Evolutionary conservation across 495 filamentous ascomycete genomes (phyloP), one percentile per base, ranked within the genome.

Genomic region (Niebla homalea): DNA sequence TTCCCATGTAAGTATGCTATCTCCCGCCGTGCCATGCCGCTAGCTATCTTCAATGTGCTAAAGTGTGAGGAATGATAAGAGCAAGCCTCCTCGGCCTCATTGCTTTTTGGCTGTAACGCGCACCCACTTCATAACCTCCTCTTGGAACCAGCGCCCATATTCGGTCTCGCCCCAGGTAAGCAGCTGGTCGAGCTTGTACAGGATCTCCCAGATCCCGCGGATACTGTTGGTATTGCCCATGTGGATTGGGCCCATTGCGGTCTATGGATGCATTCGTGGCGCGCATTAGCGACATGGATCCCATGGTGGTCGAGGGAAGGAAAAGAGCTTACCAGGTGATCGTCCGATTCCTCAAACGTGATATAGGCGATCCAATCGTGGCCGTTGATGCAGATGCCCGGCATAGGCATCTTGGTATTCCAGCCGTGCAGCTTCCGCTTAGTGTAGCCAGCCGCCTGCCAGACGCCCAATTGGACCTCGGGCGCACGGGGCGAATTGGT

Each of bases 81-180:
- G n/a, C n/a, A n/a, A n/a, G n/a, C n/a, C n/a, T n/a, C n/a, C n/a
- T n/a, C n/a, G n/a, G n/a, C n/a, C n/a, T n/a, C n/a, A n/a, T n/a
- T n/a, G n/a, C n/a, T n/a, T n/a, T n/a, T n/a, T n/a, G n/a, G n/a
- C n/a, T n/a, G n/a, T n/a, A n/a, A n/a, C n/a, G n/a, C n/a, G n/a
- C n/a, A n/a, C n/a, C n/a, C n/a, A n/a, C n/a, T n/a, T n/a, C n/a
- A n/a, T n/a, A n/a, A n/a, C n/a, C n/a, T n/a, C n/a, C n/a, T n/a
- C n/a, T n/a, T n/a, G n/a, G n/a, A 50, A 55, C 53, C 53, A 55
- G 23, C 12, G 5, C 10, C 22, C 7, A 21, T 55, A 55, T 25
- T 55, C 32, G 10, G 7, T 36, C 15, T 16, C n/a, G 14, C 48
- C 42, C 53, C 48, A 55, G 12, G 46, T 7, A 5, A 50, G 20